Evolutionary conservation across 169 alveolate species (phyloP).

Genomic region (Plasmodium gaboni): DNA sequence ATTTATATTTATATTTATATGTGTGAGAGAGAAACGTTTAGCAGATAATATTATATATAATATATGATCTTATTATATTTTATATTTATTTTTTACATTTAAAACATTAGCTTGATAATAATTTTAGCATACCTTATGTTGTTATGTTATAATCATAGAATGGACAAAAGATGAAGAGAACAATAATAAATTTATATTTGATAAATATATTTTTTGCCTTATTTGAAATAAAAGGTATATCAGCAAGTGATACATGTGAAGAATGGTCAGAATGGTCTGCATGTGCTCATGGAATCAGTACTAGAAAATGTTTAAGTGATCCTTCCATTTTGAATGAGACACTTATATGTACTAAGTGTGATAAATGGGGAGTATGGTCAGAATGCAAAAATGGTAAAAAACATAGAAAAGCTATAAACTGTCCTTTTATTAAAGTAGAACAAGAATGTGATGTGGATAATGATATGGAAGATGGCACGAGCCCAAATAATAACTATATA

Average conservation of each 20-base stretch:
- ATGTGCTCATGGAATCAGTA: constrained; percentile 10
- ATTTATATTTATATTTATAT: too few relatives aligned
- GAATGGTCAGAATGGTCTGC: constrained; percentile 46
- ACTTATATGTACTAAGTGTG: constrained; percentile 13
- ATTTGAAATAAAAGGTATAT: constrained; percentile 1
- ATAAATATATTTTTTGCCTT: constrained; percentile 3
- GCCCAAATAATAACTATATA: neutral
- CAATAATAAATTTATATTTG: constrained; percentile 5
- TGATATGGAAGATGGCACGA: neutral
- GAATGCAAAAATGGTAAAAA: constrained; percentile 35
- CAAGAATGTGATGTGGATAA: constrained; percentile 37
- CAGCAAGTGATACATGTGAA: neutral
- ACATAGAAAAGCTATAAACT: constrained; percentile 18
- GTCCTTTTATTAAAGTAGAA: constrained; percentile 37
- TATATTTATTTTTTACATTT: constrained; percentile 30
- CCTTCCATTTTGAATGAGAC: neutral
- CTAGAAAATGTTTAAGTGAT: constrained; percentile 31
- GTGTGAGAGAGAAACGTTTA: too few relatives aligned
- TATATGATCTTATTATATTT: too few relatives aligned
- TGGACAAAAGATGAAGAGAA: constrained; percentile 40
- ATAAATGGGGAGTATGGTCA: constrained; percentile 52
- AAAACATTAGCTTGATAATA: too few relatives aligned
- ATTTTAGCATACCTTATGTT: too few relatives aligned
- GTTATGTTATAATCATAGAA: neutral
- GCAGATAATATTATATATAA: too few relatives aligned